phyloP scores from a whole-genome alignment of 768 basidiomycete genomes.

The Punctularia strigosozonata region DNA sequence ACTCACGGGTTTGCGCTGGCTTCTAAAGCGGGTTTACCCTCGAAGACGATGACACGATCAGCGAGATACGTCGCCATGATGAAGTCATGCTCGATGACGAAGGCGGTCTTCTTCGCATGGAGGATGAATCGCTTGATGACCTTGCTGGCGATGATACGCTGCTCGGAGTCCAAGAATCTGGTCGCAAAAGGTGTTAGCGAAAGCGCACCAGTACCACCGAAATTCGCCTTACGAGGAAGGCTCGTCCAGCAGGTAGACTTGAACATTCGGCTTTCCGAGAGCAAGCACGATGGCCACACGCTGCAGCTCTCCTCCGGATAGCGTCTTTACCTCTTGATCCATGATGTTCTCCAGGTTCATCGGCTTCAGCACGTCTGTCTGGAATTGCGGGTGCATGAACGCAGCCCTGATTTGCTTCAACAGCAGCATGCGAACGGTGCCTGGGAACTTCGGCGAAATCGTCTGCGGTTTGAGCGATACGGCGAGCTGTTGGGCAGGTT shows the following conservation, averaged over 20 bases:
- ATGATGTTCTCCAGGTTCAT: constrained; percentile 92
- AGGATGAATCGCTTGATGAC: constrained; percentile 99
- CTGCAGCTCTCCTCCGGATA: constrained; percentile 97
- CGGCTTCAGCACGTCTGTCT: constrained; percentile 94
- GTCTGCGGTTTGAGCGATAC: constrained; percentile 99
- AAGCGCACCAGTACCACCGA: background rate
- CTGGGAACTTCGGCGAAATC: constrained; percentile 95
- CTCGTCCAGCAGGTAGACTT: constrained; percentile 94
- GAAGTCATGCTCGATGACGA: constrained; percentile 99
- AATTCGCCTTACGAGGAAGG: constrained; percentile 47
- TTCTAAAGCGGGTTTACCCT: constrained; percentile 73
- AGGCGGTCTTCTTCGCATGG: constrained; percentile 94
- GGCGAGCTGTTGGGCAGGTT: constrained; percentile 66
- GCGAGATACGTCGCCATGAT: constrained; percentile 99
- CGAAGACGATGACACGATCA: constrained; percentile 91
- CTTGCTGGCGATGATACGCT: constrained; percentile 96
- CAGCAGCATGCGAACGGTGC: constrained; percentile 90
- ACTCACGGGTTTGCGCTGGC: constrained; percentile 88
- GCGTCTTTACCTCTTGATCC: constrained; percentile 96
- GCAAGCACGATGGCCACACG: constrained; percentile 94
- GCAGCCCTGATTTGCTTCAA: constrained; percentile 89
- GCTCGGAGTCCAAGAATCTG: constrained; percentile 96
- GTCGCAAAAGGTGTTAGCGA: background rate
- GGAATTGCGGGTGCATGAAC: constrained; percentile 99
- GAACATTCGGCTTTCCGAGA: constrained; percentile 74